A percentile compares a stretch with the other conserved stretches of the same genome.
phyloP scores from a whole-genome alignment of 1,284 basidiomycete genomes.

The Coriolopsis trogii region DNA sequence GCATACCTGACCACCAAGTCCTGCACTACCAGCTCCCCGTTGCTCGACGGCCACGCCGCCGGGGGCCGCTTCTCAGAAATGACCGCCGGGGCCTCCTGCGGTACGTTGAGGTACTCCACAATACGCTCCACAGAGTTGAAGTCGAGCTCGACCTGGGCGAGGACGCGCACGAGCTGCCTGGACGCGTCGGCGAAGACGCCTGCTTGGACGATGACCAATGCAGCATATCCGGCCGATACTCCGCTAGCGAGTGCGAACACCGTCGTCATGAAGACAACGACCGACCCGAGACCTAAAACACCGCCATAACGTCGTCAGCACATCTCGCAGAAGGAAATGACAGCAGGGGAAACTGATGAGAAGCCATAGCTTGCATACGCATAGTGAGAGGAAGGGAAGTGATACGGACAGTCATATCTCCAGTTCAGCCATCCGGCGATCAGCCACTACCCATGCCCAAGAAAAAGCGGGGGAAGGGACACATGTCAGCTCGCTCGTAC shows the following conservation, averaged over 20 bases:
- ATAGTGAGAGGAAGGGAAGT: too few species aligned
- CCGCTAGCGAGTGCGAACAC: constrained; percentile 70
- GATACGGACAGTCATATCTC: constrained; percentile 75
- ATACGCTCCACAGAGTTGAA: constrained; percentile 85
- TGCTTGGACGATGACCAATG: constrained; percentile 80
- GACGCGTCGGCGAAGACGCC: constrained; percentile 72
- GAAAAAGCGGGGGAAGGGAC: too few species aligned
- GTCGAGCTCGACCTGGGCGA: constrained; percentile 71
- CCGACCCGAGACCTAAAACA: constrained; percentile 65
- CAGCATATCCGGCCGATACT: constrained; percentile 72
- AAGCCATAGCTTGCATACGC: too few species aligned
- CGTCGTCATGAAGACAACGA: constrained; percentile 76
- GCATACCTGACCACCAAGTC: constrained; percentile 76
- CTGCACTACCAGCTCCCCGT: constrained; percentile 58
- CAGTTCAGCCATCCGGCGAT: constrained; percentile 70
- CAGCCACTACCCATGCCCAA: constrained; percentile 68
- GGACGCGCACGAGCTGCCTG: constrained; percentile 66
- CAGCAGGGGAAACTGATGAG: too few species aligned
- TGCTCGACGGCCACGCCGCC: constrained; percentile 78
- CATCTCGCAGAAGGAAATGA: constrained; percentile 1
- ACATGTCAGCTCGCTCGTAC: constrained; percentile 6
- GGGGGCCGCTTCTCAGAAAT: constrained; percentile 60
- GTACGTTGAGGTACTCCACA: constrained; percentile 77
- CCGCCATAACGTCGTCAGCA: neutral
- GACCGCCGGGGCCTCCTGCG: constrained; percentile 78